Base-by-base conservation (phyloP, 139 green algal species). In the Astrephomene gubernaculifera region DNA sequence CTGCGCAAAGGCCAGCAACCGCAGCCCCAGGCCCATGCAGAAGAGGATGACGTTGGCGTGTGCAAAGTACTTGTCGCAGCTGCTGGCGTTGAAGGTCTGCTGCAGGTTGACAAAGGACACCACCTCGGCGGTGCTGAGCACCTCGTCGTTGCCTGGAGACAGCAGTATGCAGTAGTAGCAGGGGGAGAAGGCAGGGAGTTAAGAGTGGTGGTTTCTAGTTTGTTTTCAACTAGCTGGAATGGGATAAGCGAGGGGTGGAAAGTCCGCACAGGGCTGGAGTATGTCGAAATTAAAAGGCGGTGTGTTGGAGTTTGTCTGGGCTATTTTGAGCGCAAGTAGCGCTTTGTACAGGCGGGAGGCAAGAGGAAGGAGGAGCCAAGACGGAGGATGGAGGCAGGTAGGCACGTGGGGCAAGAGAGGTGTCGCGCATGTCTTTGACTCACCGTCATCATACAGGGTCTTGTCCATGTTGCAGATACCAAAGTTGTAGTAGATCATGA, bases 401-500 rank as follows among this genome's bases (percentile, higher is more conserved):
- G n/a, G n/a, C n/a, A n/a, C n/a, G n/a, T 65, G 57, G 57, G 9
- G 8, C 25, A 67, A 10, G 7, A 67, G 60, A 7, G 60, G 10
- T n/a, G 60, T 67, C 25, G 60, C 22, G 22, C 19, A 22, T 7
- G 7, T 10, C 60, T 10, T 29, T 7, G 19, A 39, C 65, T 70
- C 63, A 70, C 68, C 68, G 68, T 75, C 27, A 54, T 75, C 68
- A 24, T 57, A 4, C 1, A 90, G 87, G 38, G 69, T 53, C 39
- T 43, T 29, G 67, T 90, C 87, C 43, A 90, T 75, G 24, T 79
- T 63, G 41, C 87, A 90, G 7, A 88, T 19, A 17, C 87, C 87
- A 4, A 90, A 36, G 41, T 52, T 73, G 64, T 74, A 84, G 71
- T 82, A 69, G 31, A 90, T 60, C 87, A 90, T 87, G n/a, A 90